phyloP scores from a whole-genome alignment of 805 yeast species.

The Yarrowia phangngaensis region DNA sequence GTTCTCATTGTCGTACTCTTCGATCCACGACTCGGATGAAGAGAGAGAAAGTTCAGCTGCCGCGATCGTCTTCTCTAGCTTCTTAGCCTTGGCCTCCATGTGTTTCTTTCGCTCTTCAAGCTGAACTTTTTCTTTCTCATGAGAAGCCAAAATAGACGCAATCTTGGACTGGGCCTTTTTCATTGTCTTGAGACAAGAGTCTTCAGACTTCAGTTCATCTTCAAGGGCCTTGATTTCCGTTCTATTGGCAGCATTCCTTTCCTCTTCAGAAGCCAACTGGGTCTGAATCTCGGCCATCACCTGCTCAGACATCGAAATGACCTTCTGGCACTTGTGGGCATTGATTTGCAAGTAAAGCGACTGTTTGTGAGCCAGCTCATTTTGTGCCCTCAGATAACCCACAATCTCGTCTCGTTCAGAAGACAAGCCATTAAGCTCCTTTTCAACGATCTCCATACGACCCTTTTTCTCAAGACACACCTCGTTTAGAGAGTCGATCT shows the following conservation, averaged over 20 bases:
- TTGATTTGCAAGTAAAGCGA: constrained; percentile 55
- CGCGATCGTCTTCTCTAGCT: constrained; percentile 53
- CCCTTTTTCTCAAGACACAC: constrained; percentile 75
- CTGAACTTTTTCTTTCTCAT: constrained; percentile 60
- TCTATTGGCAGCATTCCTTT: constrained; percentile 41
- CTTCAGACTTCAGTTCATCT: constrained; percentile 29
- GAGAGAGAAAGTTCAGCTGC: constrained; percentile 47
- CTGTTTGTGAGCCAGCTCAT: constrained; percentile 50
- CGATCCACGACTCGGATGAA: constrained; percentile 48
- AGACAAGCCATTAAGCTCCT: constrained; percentile 64
- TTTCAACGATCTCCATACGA: constrained; percentile 73
- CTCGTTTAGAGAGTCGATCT: constrained; percentile 73
- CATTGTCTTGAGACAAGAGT: constrained; percentile 31
- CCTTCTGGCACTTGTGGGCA: constrained; percentile 43
- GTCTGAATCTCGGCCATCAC: constrained; percentile 44
- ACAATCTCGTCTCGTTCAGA: constrained; percentile 65
- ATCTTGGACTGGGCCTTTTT: constrained; percentile 37
- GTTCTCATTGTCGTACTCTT: constrained; percentile 47
- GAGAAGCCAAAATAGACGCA: constrained; percentile 38
- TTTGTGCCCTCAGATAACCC: constrained; percentile 60
- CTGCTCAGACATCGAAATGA: constrained; percentile 42
- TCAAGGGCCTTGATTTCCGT: constrained; percentile 40
- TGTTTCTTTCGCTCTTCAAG: constrained; percentile 75
- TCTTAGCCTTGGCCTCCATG: constrained; percentile 53
- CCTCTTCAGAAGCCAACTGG: constrained; percentile 45